Evolutionary conservation across 352 stramenopile genomes (phyloP).

Genomic region (Phytophthora multivora): DNA sequence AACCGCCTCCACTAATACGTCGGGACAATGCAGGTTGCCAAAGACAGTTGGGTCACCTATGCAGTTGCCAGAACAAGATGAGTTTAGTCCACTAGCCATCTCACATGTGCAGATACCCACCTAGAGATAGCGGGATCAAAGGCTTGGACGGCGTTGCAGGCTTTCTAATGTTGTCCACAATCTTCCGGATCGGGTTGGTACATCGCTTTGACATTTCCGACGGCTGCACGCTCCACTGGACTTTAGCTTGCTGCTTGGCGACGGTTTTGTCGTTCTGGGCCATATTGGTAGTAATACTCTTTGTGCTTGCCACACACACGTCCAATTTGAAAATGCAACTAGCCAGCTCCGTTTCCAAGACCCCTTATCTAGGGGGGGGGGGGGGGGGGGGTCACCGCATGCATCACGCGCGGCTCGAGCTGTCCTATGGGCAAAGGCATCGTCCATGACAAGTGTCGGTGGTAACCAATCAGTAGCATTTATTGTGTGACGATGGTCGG

Average conservation of each 20-base stretch:
- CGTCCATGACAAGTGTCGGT: not conserved
- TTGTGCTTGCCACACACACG: too few relatives aligned
- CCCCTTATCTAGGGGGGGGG: too few relatives aligned
- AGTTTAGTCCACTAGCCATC: not conserved
- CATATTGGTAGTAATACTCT: not conserved
- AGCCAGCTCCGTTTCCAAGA: too few relatives aligned
- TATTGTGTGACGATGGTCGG: not conserved
- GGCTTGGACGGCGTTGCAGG: constrained; percentile 85
- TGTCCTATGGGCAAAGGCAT: constrained; percentile 1
- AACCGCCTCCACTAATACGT: constrained; percentile 83
- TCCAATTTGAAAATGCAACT: too few relatives aligned
- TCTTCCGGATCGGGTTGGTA: constrained; percentile 93
- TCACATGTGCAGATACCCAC: constrained; percentile 20
- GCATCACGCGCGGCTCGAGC: not conserved
- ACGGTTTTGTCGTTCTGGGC: not conserved
- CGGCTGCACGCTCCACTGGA: constrained; percentile 66
- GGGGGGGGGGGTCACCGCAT: not conserved
- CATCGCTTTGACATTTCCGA: constrained; percentile 70
- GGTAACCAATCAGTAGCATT: not conserved
- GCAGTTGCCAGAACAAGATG: not conserved
- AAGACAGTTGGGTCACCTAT: constrained; percentile 92
- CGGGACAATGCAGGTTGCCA: constrained; percentile 90
- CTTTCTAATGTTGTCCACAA: constrained; percentile 95
- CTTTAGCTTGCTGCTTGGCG: constrained; percentile 42
- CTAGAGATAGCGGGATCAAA: constrained; percentile 93